Percentiles rank a stretch among this genome's conserved stretches.
phyloP scores from a whole-genome alignment of 345 rosid species.

The Gossypium longicalyx region DNA sequence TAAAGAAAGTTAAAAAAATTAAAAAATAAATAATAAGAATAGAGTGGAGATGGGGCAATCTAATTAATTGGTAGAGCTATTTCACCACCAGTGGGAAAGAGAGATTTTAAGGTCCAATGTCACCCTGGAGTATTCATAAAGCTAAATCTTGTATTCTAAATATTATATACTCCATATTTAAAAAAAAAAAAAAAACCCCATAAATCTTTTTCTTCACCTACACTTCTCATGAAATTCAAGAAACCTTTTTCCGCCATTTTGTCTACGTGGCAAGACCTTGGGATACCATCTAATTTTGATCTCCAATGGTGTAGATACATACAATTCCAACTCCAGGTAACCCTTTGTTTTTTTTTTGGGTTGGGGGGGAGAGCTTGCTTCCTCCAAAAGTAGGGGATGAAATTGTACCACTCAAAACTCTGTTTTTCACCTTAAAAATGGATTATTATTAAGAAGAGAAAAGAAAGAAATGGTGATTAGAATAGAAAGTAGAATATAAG shows the following conservation, averaged over 20 bases:
- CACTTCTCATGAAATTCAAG: constrained; percentile 16
- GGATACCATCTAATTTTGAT: background rate
- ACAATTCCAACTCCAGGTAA: background rate
- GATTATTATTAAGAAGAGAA: background rate
- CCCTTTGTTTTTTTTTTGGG: background rate
- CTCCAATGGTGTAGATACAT: background rate
- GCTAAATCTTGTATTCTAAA: constrained; percentile 24
- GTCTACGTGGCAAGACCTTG: background rate
- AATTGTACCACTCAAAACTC: background rate
- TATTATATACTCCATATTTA: background rate
- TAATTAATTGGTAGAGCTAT: constrained; percentile 21
- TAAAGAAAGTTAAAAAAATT: background rate
- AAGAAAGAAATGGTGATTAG: background rate
- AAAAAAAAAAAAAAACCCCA: background rate
- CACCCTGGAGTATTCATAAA: constrained; percentile 65
- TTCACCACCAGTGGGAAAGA: constrained; percentile 30
- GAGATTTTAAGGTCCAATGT: constrained; percentile 48
- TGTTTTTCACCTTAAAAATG: background rate
- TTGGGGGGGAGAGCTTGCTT: background rate
- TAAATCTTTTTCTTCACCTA: constrained; percentile 5
- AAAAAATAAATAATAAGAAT: constrained; percentile 26
- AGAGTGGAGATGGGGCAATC: constrained; percentile 73
- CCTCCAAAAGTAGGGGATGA: background rate
- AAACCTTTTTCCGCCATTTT: background rate
- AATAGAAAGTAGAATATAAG: background rate